Evolutionary conservation across 352 stramenopile genomes (phyloP).

Genomic region (Globisporangium mamillatum): DNA sequence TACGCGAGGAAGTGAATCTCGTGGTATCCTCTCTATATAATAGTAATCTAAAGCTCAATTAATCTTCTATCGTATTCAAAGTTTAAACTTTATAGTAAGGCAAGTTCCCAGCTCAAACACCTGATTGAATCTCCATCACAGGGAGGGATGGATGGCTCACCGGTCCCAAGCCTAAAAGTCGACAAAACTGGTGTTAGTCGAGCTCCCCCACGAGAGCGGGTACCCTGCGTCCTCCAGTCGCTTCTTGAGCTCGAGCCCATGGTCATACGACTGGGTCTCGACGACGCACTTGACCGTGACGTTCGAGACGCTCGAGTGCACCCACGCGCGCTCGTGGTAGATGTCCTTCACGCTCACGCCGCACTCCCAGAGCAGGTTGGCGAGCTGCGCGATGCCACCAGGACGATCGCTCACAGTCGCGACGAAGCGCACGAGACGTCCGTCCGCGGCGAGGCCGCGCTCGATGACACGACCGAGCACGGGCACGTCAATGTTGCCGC

Average conservation of each 20-base stretch:
- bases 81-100: background rate
- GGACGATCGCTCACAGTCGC: slow-evolving; percentile 96
- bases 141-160: background rate
- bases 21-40: background rate
- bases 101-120: no score
- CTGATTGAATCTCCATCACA: background rate
- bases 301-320: slow-evolving; percentile 94
- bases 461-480: slow-evolving; percentile 96
- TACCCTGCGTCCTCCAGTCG: slow-evolving; percentile 85
- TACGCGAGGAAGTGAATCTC: background rate
- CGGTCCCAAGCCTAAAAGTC: slow-evolving; percentile 14
- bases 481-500: slow-evolving; percentile 97
- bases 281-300: slow-evolving; percentile 96
- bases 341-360: slow-evolving; percentile 96
- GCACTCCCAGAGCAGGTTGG: slow-evolving; percentile 86
- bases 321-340: slow-evolving; percentile 96
- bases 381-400: slow-evolving; percentile 92
- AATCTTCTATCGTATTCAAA: background rate
- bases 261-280: slow-evolving; percentile 93
- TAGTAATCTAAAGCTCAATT: background rate
- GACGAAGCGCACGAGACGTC: slow-evolving; percentile 95
- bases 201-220: slow-evolving; percentile 78
- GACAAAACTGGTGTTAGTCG: slow-evolving; percentile 26
- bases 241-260: slow-evolving; percentile 87
- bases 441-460: slow-evolving; percentile 95